Base-by-base conservation (phyloP, 345 rosid species). In the Diplotaxis tenuifolia region DNA sequence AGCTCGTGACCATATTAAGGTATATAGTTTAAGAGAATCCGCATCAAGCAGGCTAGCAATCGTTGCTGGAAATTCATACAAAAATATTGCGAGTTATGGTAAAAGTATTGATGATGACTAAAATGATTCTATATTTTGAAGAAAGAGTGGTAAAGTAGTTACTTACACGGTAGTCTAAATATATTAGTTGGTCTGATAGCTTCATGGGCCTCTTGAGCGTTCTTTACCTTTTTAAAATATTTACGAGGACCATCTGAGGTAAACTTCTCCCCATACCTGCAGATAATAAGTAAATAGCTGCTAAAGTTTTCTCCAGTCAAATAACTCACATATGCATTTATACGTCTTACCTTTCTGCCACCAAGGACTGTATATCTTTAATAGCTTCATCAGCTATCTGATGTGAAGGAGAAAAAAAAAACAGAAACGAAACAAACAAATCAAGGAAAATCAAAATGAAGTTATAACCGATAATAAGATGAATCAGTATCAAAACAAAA, bases 201-300 rank as follows among this genome's bases (percentile, higher is more conserved):
- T 87, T 95, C 99, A 82, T 95, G 99, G 66, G 99, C 96, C 83
- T 95, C 99, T 78, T 90, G 98, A 78, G 98, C 91, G 82, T 95
- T 95, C 82, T 95, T 95, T 72, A 95, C 96, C 82, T 89, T 95
- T 85, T 85, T 95, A 78, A 86, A 92, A 85, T 81, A 92, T 76
- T 88, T 95, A 34, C 89, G 93, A 47, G 86, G 85, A 78, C 78
- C 70, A 52, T 42, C 85, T 57, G 91, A 75, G 55, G 84, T 85
- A 77, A 84, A 87, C 59, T 80, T 84, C 14, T 75, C 59, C 20
- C 99, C 98, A 84, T 90, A 92, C 81, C 99, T 95, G 78, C 74
- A 78, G 52, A 83, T 29, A 73, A 55, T 49, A 70, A 72, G 42
- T 57, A 50, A 28, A 50, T 56, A 21, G 36, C 47, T 61, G 56